Conservation (phyloP, 2,329 filamentous ascomycete species). For the Talaromyces sp. region DNA sequence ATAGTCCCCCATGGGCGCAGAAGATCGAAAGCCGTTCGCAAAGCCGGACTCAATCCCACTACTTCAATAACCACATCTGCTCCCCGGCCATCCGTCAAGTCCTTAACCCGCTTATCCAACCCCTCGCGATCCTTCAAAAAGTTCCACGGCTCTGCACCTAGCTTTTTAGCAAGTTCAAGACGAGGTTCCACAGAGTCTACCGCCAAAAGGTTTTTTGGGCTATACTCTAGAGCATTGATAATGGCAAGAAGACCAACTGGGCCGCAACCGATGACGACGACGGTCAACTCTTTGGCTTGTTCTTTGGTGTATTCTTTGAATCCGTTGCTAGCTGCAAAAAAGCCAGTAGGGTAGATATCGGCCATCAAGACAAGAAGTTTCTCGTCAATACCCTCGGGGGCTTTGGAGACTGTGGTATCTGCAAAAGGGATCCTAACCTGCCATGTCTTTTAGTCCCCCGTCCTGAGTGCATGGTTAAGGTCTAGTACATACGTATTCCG, state of each 20-base stretch:
- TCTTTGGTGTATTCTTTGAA: slow-evolving; percentile 61
- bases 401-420: slow-evolving; percentile 74
- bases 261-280: slow-evolving; percentile 81
- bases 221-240: slow-evolving; percentile 70
- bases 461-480: background rate
- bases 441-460: background rate
- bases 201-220: slow-evolving; percentile 72
- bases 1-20: slow-evolving; percentile 70
- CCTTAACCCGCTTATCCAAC: slow-evolving; percentile 66
- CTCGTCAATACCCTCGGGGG: slow-evolving; percentile 68
- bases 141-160: slow-evolving; percentile 82
- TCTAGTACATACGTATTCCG: slow-evolving; percentile 60
- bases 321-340: slow-evolving; percentile 76
- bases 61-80: slow-evolving; percentile 83
- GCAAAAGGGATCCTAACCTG: slow-evolving; percentile 69
- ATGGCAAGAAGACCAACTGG: slow-evolving; percentile 82
- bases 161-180: slow-evolving; percentile 65
- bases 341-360: slow-evolving; percentile 84
- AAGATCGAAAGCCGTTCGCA: slow-evolving; percentile 68
- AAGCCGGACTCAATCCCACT: slow-evolving; percentile 65
- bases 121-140: slow-evolving; percentile 65
- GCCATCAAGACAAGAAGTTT: slow-evolving; percentile 81
- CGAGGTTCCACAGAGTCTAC: slow-evolving; percentile 74
- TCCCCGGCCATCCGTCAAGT: slow-evolving; percentile 73
- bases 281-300: slow-evolving; percentile 63